Conservation (phyloP, 2,329 filamentous ascomycete genomes). For the Ophiostoma australiae region DNA sequence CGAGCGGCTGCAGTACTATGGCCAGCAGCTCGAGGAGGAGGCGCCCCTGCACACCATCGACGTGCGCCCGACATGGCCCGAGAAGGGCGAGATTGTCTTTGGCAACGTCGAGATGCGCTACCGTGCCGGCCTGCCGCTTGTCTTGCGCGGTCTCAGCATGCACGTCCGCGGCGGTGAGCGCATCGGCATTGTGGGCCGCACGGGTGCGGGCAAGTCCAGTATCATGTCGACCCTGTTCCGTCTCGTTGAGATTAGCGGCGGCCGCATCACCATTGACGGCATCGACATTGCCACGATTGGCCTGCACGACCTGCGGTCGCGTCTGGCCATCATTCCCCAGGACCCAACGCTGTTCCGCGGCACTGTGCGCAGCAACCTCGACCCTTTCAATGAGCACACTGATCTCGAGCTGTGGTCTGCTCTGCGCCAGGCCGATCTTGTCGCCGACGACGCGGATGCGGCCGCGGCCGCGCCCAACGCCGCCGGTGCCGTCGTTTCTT, state of each 20-base stretch:
- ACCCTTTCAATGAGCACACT: constrained; percentile 73
- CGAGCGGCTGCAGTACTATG: constrained; percentile 87
- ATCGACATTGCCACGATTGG: constrained; percentile 68
- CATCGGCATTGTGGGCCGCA: constrained; percentile 75
- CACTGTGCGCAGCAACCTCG: constrained; percentile 72
- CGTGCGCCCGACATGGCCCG: constrained; percentile 73
- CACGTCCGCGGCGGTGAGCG: constrained; percentile 71
- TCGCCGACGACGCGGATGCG: constrained; percentile 40
- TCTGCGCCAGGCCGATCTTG: constrained; percentile 69
- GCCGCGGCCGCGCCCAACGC: too few relatives aligned
- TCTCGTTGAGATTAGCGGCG: constrained; percentile 60
- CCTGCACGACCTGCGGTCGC: constrained; percentile 68
- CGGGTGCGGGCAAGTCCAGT: constrained; percentile 75
- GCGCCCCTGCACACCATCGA: constrained; percentile 73
- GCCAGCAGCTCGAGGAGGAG: constrained; percentile 79
- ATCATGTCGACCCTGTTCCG: constrained; percentile 82
- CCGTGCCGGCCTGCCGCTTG: constrained; percentile 64
- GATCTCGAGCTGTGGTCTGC: constrained; percentile 75
- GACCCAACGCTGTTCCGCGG: constrained; percentile 79
- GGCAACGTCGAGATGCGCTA: constrained; percentile 75
- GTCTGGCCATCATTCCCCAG: constrained; percentile 77
- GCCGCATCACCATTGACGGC: constrained; percentile 60
- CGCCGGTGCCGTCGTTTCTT: constrained; percentile 29
- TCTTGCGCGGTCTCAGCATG: constrained; percentile 65
- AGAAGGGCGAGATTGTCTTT: constrained; percentile 76